Evolutionary conservation across 176 grass and related monocot genomes (phyloP), one percentile per base, ranked within the genome.

Genomic region (Aechmea fasciata): DNA sequence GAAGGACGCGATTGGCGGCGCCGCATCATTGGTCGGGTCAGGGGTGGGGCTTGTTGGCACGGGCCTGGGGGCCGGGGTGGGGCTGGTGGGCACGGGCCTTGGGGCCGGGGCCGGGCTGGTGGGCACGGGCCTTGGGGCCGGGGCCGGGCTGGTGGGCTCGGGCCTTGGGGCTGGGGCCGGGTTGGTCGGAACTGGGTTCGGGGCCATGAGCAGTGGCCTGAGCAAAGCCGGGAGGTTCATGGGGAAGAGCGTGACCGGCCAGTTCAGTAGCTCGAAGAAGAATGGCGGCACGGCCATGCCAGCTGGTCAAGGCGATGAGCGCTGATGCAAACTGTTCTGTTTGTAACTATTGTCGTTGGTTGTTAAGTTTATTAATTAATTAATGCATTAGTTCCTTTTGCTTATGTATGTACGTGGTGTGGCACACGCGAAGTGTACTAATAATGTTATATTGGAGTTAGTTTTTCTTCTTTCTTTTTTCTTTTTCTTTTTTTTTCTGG

Each of bases 191-290:
- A 82, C 81, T 13, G 83, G 87, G 49, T 72, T 99, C 13, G 90
- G 86, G 73, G 85, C 83, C 13, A 77, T 97, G 23, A 81, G 92
- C 52, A 86, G 77, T 28, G 85, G 86, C 26, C 80, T 96, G 62
- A 85, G 47, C 69, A 86, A 88, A 66, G 94, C 94, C 19, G 77
- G 94, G 71, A 99, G 83, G 69, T 83, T 85, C 77, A 82, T 93
- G 80, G 77, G 87, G 49, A 78, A 80, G 73, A 87, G 83, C 20
- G 86, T 97, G 52, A 90, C 93, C 0, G 77, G 77, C 5, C 93
- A 74, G 14, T 92, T 97, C 71, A 79, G 82, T 72, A 90, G 84
- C 74, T 81, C 89, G 20, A 99, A 81, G 82, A 91, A 79, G 74
- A 89, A 81, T 33, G 23, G 69, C 18, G 63, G 33, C 74, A 29